These are phyloP conservation scores for Bolboschoenoplectus hybrid DNA, from an alignment of 202 grass and related monocot species.

Conservation along the genomic window DNA sequence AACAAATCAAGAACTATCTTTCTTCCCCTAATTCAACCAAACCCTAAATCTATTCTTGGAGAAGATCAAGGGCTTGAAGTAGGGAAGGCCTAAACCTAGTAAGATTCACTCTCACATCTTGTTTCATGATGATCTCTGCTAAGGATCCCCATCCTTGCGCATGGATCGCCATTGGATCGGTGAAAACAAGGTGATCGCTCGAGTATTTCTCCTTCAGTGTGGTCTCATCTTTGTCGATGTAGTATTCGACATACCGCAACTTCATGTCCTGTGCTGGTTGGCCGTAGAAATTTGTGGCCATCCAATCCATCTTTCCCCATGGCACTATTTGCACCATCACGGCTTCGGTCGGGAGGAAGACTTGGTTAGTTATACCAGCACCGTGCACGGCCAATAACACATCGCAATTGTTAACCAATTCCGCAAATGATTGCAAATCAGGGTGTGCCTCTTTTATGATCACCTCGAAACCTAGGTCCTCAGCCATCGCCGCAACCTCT, in stretches of 20 bases:
- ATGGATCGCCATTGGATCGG: slow-evolving; percentile 56
- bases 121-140: slow-evolving; percentile 58
- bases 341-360: slow-evolving; percentile 65
- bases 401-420: slow-evolving; percentile 61
- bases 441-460: slow-evolving; percentile 46
- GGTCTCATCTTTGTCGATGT: slow-evolving; percentile 59
- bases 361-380: slow-evolving; percentile 61
- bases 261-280: slow-evolving; percentile 50
- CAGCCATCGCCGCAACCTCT: slow-evolving; percentile 37
- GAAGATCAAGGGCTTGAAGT: slow-evolving; percentile 60
- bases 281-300: slow-evolving; percentile 62
- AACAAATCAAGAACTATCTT: slow-evolving; percentile 18
- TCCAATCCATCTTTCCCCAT: slow-evolving; percentile 77
- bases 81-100: slow-evolving; percentile 58
- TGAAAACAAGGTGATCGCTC: slow-evolving; percentile 62
- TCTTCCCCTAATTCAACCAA: slow-evolving; percentile 10
- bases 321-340: slow-evolving; percentile 73
- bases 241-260: slow-evolving; percentile 75
- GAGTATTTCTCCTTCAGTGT: slow-evolving; percentile 58
- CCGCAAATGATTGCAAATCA: slow-evolving; percentile 55
- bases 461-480: slow-evolving; percentile 63
- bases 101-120: slow-evolving; percentile 62
- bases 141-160: slow-evolving; percentile 52
- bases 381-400: slow-evolving; percentile 67
- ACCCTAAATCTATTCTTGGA: slow-evolving; percentile 49